phyloP scores from a whole-genome alignment of 352 stramenopile species.

The Paralagenidium karlingii region DNA sequence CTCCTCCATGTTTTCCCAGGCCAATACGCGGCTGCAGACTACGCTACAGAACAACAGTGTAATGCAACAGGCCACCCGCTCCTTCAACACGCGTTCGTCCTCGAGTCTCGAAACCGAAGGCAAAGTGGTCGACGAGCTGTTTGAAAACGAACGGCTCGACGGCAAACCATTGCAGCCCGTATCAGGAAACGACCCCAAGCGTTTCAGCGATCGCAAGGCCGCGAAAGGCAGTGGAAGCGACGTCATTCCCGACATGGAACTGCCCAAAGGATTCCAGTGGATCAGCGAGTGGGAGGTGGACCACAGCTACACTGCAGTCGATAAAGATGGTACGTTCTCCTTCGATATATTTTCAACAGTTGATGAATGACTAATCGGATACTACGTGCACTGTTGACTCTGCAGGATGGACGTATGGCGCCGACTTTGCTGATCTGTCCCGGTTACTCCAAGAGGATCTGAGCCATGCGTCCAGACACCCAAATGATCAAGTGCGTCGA shows the following conservation, averaged over 20 bases:
- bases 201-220: constrained; percentile 51
- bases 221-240: constrained; percentile 41
- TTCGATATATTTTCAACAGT: background rate
- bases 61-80: constrained; percentile 5
- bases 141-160: constrained; percentile 76
- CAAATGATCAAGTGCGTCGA: constrained; percentile 58
- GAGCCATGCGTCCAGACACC: constrained; percentile 72
- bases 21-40: constrained; percentile 55
- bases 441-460: constrained; percentile 65
- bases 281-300: constrained; percentile 77
- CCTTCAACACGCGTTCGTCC: constrained; percentile 17
- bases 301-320: constrained; percentile 61
- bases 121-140: constrained; percentile 67
- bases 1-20: constrained; percentile 47
- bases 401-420: constrained; percentile 64
- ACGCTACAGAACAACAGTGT: constrained; percentile 49
- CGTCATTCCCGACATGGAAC: constrained; percentile 41
- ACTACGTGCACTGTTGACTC: background rate
- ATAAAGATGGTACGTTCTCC: constrained; percentile 28
- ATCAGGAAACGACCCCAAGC: constrained; percentile 67
- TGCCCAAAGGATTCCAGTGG: constrained; percentile 67
- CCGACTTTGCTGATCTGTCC: constrained; percentile 68
- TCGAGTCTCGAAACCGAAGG: constrained; percentile 56
- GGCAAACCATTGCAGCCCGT: constrained; percentile 37
- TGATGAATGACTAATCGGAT: background rate